A percentile compares a stretch with the other conserved stretches of the same genome.
These are phyloP conservation scores for Globisporangium apiculatum DNA, from an alignment of 352 stramenopile genomes.

Conservation along the genomic window DNA sequence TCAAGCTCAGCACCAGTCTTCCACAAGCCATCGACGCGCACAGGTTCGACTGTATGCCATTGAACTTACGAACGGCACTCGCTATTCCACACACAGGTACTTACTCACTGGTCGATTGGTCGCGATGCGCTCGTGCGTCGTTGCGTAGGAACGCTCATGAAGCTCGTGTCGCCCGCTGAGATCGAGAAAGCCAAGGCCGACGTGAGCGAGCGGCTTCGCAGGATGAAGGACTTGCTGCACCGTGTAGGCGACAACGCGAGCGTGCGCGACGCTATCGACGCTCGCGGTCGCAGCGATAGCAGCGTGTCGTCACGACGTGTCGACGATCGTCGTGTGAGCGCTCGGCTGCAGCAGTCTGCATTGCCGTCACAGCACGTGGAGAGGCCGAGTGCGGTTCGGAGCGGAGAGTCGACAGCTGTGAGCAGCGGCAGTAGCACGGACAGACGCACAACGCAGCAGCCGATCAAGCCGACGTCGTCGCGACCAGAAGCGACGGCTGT, in stretches of 20 bases:
- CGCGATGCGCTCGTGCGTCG: no score
- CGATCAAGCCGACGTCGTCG: not conserved
- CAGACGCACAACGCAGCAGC: not conserved
- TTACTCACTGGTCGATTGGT: no score
- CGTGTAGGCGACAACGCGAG: conserved; percentile 18
- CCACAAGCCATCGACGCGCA: conserved; percentile 36
- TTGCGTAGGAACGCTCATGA: conserved; percentile 32
- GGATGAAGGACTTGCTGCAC: conserved; percentile 49
- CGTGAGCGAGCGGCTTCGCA: conserved; percentile 40
- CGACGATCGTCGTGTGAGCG: no score
- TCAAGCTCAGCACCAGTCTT: conserved; percentile 34
- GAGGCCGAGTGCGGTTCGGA: not conserved
- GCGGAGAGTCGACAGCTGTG: no score
- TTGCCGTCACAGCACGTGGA: no score
- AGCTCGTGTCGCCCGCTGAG: conserved; percentile 35
- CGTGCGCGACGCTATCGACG: no score
- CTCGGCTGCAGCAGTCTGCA: no score
- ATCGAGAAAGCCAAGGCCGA: conserved; percentile 44
- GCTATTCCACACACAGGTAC: no score
- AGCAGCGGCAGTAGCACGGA: not conserved
- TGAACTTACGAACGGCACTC: no score
- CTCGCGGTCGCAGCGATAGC: no score
- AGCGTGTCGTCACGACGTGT: no score
- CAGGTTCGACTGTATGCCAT: conserved; percentile 15
- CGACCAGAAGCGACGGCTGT: not conserved